phyloP scores from a whole-genome alignment of 2,329 filamentous ascomycete species.

The Rhynchosporium secalis region DNA sequence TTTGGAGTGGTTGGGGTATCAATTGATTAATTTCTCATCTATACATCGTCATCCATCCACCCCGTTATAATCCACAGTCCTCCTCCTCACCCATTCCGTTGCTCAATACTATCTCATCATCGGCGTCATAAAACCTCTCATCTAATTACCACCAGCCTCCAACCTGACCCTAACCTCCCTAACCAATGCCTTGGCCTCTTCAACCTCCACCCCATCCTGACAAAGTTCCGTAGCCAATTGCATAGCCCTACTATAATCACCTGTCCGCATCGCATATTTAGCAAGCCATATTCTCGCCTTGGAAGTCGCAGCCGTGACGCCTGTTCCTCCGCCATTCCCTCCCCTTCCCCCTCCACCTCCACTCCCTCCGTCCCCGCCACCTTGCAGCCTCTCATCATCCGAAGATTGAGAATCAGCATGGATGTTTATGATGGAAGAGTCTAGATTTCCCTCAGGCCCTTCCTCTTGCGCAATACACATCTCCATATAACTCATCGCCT shows the following conservation, averaged over 20 bases:
- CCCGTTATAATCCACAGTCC: too few species aligned
- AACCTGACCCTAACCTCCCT: slow-evolving; percentile 79
- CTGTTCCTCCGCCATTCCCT: slow-evolving; percentile 68
- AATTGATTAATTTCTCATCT: slow-evolving; percentile 7
- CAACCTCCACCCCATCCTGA: slow-evolving; percentile 93
- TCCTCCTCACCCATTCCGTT: too few species aligned
- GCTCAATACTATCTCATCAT: too few species aligned
- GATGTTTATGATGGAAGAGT: slow-evolving; percentile 47
- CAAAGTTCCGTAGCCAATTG: slow-evolving; percentile 87
- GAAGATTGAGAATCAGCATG: slow-evolving; percentile 58
- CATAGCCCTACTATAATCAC: slow-evolving; percentile 75
- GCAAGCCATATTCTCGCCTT: slow-evolving; percentile 95
- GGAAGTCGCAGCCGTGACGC: slow-evolving; percentile 87
- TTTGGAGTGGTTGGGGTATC: slow-evolving; percentile 6
- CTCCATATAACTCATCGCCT: slow-evolving; percentile 94
- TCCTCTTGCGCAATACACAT: slow-evolving; percentile 91
- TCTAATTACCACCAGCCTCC: slow-evolving; percentile 29
- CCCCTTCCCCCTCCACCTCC: slow-evolving; percentile 43
- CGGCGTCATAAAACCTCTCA: background rate
- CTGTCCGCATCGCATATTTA: slow-evolving; percentile 71
- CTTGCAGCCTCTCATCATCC: slow-evolving; percentile 40
- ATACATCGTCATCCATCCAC: background rate
- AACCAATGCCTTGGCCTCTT: slow-evolving; percentile 92
- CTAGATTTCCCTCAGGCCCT: slow-evolving; percentile 52
- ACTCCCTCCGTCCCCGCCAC: background rate